Evolutionary conservation across 2,329 filamentous ascomycete genomes (phyloP), one percentile per base, ranked within the genome.

Genomic region (Coccinonectria pachysandricola): DNA sequence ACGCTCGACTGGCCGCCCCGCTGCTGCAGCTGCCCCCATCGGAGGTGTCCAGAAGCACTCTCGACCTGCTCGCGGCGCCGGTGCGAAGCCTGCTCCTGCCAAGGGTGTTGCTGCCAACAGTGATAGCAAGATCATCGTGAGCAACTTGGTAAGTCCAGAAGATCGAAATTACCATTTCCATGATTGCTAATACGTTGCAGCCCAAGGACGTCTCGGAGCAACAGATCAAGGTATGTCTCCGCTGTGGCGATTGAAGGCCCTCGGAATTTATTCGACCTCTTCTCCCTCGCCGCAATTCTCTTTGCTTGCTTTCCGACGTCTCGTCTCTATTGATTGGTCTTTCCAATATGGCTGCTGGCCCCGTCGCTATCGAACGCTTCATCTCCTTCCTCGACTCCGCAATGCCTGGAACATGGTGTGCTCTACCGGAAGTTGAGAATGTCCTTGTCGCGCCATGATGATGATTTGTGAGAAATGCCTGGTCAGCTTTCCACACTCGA

Each of bases 211-310:
- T 98, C 61, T 84, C 77, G 64, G 88, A 96, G 73, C 68, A 66
- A 66, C 84, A 92, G 78, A 92, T 98, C 68, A 96, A 98, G 91
- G 91, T 98, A 98, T 92, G 91, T 98, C 86, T 81, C 86, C 77
- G 69, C 74, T 80, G 68, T 79, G 78, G 77, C 73, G 63, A 53
- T 59, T 63, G 56, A 60, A n/a, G 53, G 61, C 67, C 75, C 66
- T 69, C 57, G 74, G 75, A 74, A 69, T 78, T 75, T 70, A 63
- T 70, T 79, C 75, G 75, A 71, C 73, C 65, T 59, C 45, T 53
- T 50, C 35, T 55, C 53, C 47, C 44, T 56, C 53, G 56, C 51
- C 47, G 46, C 48, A 42, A 44, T 52, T 44, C 45, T 49, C 52
- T 48, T 48, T 49, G 36, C 48, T 48, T 49, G 36, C 43, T 41